Conservation (phyloP, 2,329 filamentous ascomycete species). For the Colletotrichum sp. region DNA sequence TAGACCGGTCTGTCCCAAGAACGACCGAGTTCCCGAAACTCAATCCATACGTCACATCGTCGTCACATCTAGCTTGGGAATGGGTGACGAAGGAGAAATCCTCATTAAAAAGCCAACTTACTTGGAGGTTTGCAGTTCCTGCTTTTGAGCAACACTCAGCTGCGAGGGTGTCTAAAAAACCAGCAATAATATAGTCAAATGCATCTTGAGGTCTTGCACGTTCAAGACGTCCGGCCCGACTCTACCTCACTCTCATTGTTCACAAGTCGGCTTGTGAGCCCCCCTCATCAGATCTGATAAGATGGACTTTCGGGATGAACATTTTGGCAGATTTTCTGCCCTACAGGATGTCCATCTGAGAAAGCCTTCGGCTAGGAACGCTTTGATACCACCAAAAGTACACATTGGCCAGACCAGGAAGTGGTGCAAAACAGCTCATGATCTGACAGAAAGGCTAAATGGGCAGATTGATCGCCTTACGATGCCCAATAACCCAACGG, state of each 20-base stretch:
- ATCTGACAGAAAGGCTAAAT: not conserved
- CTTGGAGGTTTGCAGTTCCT: not conserved
- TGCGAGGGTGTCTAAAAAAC: rapidly evolving
- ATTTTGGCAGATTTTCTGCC: not conserved
- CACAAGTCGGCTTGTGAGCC: not conserved
- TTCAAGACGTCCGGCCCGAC: rapidly evolving
- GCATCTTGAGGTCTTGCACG: not conserved
- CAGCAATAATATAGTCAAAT: rapidly evolving
- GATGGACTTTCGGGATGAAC: not conserved
- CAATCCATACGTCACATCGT: not conserved
- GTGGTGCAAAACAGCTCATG: not conserved
- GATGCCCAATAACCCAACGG: not conserved
- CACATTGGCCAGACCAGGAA: not conserved
- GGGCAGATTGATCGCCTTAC: rapidly evolving
- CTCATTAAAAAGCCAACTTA: rapidly evolving
- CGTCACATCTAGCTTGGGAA: not conserved
- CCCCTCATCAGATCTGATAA: not conserved
- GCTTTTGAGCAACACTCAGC: rapidly evolving
- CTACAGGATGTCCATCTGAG: not conserved
- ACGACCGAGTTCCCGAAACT: not conserved
- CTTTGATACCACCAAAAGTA: not conserved
- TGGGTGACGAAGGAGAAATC: not conserved
- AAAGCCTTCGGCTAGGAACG: not conserved
- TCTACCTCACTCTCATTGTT: rapidly evolving
- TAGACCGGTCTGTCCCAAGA: not conserved